These are phyloP conservation scores for Ophiocytium majus DNA, from an alignment of 352 stramenopile genomes.

Conservation along the genomic window DNA sequence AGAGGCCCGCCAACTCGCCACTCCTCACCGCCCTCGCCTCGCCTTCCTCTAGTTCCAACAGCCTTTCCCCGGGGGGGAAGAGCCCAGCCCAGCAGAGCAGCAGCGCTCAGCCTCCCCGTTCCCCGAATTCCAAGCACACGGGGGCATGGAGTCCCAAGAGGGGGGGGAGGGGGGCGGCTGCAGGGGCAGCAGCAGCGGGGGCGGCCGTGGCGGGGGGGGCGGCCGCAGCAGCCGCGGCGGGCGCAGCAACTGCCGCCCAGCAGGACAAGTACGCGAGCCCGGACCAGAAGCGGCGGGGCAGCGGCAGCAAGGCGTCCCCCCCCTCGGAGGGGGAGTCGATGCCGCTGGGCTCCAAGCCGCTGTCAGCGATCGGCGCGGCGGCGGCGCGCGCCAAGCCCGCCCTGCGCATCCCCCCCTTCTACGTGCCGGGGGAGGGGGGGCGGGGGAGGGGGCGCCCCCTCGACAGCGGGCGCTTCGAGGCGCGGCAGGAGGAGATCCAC, in stretches of 20 bases:
- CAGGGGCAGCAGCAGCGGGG: conserved; percentile 29
- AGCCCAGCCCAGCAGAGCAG: not conserved
- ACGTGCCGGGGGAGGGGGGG: conserved; percentile 52
- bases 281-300: conserved; percentile 41
- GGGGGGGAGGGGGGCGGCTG: not conserved
- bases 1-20: conserved; percentile 36
- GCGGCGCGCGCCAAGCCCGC: not conserved
- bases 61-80: conserved; percentile 23
- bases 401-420: conserved; percentile 41
- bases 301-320: conserved; percentile 27
- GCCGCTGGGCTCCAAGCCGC: not conserved
- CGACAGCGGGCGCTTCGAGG: conserved; percentile 40
- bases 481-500: conserved; percentile 42
- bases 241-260: conserved; percentile 40
- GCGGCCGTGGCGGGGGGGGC: conserved; percentile 17
- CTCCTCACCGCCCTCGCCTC: conserved; percentile 43
- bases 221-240: conserved; percentile 31
- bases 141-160: conserved; percentile 16
- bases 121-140: conserved; percentile 36
- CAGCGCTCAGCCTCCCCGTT: not conserved
- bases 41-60: conserved; percentile 32
- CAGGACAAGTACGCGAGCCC: conserved; percentile 46
- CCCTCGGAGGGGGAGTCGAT: conserved; percentile 16
- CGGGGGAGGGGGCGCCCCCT: conserved; percentile 46
- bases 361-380: not conserved